Evolutionary conservation across 2,329 filamentous ascomycete species (phyloP).

Genomic region (Xylariaceae sp.): DNA sequence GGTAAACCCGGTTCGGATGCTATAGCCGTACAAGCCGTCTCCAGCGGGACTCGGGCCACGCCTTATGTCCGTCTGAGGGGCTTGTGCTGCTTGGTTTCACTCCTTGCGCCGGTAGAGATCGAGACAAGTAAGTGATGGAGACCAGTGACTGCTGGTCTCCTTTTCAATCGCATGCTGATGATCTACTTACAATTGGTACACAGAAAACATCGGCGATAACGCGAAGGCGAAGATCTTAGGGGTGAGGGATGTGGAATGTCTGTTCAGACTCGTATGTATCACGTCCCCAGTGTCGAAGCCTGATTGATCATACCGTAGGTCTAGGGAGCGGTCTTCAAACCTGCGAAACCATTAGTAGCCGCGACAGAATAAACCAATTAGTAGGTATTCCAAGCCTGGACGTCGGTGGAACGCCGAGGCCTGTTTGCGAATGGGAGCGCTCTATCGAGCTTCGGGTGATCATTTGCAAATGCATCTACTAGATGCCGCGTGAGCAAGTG

Average conservation of each 20-base stretch:
- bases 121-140: background rate
- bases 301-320: background rate
- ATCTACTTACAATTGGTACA: background rate
- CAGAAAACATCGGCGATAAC: background rate
- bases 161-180: background rate
- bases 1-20: too few relatives aligned
- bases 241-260: background rate
- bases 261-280: background rate
- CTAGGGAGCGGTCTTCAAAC: background rate
- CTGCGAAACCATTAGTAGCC: background rate
- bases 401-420: background rate
- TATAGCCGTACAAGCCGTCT: too few relatives aligned
- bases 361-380: background rate
- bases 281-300: too few relatives aligned
- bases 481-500: slow-evolving; percentile 13
- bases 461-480: slow-evolving; percentile 20
- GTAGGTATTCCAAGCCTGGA: background rate
- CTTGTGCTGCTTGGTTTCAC: background rate
- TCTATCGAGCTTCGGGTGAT: background rate
- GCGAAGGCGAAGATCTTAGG: too few relatives aligned
- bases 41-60: too few relatives aligned
- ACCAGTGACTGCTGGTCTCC: background rate
- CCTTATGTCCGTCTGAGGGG: too few relatives aligned
- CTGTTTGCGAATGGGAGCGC: background rate
- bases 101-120: background rate